phyloP scores from a whole-genome alignment of 805 yeast species.

The Metschnikowia santaceciliae region DNA sequence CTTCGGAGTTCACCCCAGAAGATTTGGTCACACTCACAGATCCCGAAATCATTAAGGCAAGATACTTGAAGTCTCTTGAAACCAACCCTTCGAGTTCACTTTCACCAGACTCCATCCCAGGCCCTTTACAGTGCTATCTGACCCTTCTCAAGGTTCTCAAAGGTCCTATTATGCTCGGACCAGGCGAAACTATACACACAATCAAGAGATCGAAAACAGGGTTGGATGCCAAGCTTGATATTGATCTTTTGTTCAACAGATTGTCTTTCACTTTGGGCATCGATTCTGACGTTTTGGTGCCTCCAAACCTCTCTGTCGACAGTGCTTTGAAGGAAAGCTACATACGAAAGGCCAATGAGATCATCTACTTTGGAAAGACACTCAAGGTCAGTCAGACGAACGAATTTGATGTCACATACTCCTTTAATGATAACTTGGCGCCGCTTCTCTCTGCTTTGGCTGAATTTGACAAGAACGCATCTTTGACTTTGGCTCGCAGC shows the following conservation, averaged over 20 bases:
- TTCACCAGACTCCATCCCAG: constrained; percentile 40
- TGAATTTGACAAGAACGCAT: constrained; percentile 35
- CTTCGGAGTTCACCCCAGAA: constrained; percentile 45
- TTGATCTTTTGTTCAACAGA: constrained; percentile 45
- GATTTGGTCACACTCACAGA: constrained; percentile 47
- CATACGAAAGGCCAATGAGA: constrained; percentile 51
- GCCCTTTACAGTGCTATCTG: constrained; percentile 53
- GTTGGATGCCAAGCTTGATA: constrained; percentile 55
- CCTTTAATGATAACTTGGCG: constrained; percentile 33
- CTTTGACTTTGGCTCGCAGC: constrained; percentile 22
- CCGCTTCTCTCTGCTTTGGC: constrained; percentile 31
- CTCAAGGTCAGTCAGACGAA: constrained; percentile 10
- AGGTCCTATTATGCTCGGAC: constrained; percentile 55
- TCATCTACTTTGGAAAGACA: constrained; percentile 34
- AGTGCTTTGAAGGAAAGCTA: constrained; percentile 45
- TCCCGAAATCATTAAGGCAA: constrained; percentile 44
- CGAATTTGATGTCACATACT: constrained; percentile 18
- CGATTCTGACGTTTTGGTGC: constrained; percentile 36
- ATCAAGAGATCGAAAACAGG: constrained; percentile 50
- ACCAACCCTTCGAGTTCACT: constrained; percentile 24
- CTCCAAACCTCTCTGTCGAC: constrained; percentile 40
- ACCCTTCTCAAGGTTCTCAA: constrained; percentile 60
- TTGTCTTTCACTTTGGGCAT: constrained; percentile 40
- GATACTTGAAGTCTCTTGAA: constrained; percentile 43
- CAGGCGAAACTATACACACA: constrained; percentile 48